Conservation (phyloP, 768 basidiomycete species). For the Amanita pallidorosea region DNA sequence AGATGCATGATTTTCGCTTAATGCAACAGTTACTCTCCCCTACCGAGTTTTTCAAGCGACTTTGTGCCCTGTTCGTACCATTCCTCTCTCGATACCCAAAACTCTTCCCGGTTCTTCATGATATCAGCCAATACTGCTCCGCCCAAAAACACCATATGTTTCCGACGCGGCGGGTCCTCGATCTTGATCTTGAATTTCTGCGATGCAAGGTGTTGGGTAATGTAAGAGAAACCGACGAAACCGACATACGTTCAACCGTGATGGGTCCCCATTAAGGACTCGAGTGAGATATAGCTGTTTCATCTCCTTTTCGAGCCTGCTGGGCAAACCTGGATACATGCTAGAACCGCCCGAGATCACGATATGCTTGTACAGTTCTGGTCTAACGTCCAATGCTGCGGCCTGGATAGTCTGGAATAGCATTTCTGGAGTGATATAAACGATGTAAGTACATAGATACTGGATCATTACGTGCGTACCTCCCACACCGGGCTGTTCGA, state of each 20-base stretch:
- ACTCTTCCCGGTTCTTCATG: slow-evolving; percentile 90
- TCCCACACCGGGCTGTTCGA: slow-evolving; percentile 95
- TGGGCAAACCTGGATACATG: slow-evolving; percentile 98
- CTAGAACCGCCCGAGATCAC: slow-evolving; percentile 96
- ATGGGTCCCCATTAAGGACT: slow-evolving; percentile 77
- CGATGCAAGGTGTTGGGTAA: neutral
- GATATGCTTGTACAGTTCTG: slow-evolving; percentile 95
- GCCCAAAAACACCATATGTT: slow-evolving; percentile 99
- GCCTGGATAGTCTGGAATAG: slow-evolving; percentile 92
- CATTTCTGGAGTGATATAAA: slow-evolving; percentile 50
- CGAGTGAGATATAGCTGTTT: slow-evolving; percentile 94
- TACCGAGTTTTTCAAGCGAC: slow-evolving; percentile 78
- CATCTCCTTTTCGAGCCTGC: slow-evolving; percentile 97
- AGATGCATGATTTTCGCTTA: too few relatives aligned
- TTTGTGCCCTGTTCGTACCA: slow-evolving; percentile 87
- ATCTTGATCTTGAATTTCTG: slow-evolving; percentile 99
- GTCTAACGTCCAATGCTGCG: slow-evolving; percentile 81
- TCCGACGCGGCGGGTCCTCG: slow-evolving; percentile 95
- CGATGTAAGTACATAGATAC: neutral
- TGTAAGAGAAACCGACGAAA: slow-evolving; percentile 10
- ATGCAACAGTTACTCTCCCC: slow-evolving; percentile 35
- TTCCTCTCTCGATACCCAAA: slow-evolving; percentile 92
- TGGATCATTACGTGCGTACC: slow-evolving; percentile 29
- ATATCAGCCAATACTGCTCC: slow-evolving; percentile 98
- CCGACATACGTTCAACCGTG: slow-evolving; percentile 80